phyloP scores from a whole-genome alignment of 495 filamentous ascomycete species.

The Daldinia bambusicola region DNA sequence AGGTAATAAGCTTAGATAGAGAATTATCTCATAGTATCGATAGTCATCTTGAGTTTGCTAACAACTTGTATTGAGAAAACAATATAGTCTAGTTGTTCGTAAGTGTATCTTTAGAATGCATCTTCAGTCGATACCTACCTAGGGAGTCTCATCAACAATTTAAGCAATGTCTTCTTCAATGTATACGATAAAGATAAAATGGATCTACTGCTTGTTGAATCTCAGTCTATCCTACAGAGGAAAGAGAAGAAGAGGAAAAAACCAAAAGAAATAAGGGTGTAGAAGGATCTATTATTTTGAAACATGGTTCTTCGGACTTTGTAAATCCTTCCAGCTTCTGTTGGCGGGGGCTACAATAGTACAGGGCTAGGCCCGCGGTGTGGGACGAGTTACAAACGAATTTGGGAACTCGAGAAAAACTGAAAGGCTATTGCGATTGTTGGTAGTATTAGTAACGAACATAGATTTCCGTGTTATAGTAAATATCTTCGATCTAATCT shows the following conservation, averaged over 20 bases:
- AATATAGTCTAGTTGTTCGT: neutral
- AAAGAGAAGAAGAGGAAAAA: neutral
- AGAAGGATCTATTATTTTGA: constrained; percentile 27
- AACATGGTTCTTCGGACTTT: constrained; percentile 24
- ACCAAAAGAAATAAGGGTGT: constrained; percentile 7
- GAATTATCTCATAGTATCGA: neutral
- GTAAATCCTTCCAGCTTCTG: constrained; percentile 19
- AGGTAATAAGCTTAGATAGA: neutral
- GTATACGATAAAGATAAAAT: too few species aligned
- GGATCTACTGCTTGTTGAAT: neutral
- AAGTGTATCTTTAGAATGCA: too few species aligned
- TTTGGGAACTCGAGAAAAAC: neutral
- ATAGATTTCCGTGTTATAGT: neutral
- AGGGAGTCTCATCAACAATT: too few species aligned
- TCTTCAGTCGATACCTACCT: too few species aligned
- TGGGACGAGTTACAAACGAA: neutral
- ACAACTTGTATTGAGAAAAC: neutral
- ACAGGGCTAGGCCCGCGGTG: neutral
- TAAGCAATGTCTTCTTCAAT: neutral
- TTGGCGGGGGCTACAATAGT: constrained; percentile 3
- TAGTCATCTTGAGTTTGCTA: neutral
- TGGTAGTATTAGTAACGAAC: neutral
- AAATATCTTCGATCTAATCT: neutral
- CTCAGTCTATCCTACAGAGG: neutral
- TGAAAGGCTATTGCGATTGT: neutral